These are phyloP conservation scores for Phytophthora kernoviae DNA, from an alignment of 352 stramenopile species.

Conservation along the genomic window DNA sequence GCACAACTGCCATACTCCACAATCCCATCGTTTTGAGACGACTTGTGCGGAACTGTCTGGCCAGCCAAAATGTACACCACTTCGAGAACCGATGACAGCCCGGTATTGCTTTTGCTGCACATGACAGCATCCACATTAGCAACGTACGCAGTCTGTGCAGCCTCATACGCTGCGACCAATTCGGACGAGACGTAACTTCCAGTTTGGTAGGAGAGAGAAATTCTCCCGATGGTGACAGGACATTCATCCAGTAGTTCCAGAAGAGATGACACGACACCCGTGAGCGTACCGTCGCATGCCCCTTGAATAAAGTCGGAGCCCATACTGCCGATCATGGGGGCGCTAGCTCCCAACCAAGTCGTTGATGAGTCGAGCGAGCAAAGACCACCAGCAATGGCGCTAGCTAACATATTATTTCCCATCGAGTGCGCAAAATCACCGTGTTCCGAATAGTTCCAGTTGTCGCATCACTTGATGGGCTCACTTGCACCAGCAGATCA, in stretches of 20 bases:
- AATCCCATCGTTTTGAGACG: slow-evolving; percentile 30
- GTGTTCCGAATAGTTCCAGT: slow-evolving; percentile 46
- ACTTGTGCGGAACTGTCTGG: slow-evolving; percentile 21
- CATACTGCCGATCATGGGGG: slow-evolving; percentile 40
- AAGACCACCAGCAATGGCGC: slow-evolving; percentile 36
- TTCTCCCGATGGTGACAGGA: slow-evolving; percentile 21
- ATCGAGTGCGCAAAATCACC: slow-evolving; percentile 63
- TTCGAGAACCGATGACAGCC: slow-evolving; percentile 19
- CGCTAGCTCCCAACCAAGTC: slow-evolving; percentile 35
- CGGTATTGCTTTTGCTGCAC: slow-evolving; percentile 28
- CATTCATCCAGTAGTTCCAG: slow-evolving; percentile 38
- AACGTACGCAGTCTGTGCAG: slow-evolving; percentile 21
- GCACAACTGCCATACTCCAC: slow-evolving; percentile 52
- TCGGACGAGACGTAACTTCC: slow-evolving; percentile 20
- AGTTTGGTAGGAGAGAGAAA: slow-evolving; percentile 33
- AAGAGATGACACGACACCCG: slow-evolving; percentile 22
- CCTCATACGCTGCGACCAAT: slow-evolving; percentile 10
- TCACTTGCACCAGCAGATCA: slow-evolving; percentile 32
- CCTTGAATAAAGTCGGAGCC: slow-evolving; percentile 36
- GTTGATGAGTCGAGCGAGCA: slow-evolving; percentile 29
- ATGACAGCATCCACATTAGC: slow-evolving; percentile 24
- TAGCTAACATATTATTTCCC: slow-evolving; percentile 50
- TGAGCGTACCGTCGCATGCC: slow-evolving; percentile 31
- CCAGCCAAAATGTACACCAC: slow-evolving; percentile 18
- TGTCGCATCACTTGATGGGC: slow-evolving; percentile 23